Percentiles rank a stretch among this genome's conserved stretches.
Evolutionary conservation across 139 green algal genomes (phyloP).

Genomic region (Pleodorina starrii): DNA sequence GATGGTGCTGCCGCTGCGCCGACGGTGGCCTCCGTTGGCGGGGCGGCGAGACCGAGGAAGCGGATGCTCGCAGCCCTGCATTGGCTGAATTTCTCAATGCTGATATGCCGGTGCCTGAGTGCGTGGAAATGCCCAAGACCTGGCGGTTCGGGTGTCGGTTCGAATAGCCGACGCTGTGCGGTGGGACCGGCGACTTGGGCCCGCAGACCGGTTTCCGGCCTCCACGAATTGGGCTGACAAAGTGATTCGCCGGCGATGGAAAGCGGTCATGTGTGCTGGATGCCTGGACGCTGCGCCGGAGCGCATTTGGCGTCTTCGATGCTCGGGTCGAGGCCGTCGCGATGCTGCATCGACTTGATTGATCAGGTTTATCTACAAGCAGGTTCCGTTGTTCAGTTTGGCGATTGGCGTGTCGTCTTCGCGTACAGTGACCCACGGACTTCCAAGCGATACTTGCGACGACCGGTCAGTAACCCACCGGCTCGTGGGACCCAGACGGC

Average conservation of each 20-base stretch:
- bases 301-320: not conserved
- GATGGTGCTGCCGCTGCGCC: not conserved
- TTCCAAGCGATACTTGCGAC: too few species aligned
- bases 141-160: not conserved
- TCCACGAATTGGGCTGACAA: not conserved
- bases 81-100: not conserved
- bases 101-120: not conserved
- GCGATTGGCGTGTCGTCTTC: too few species aligned
- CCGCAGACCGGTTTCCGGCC: not conserved
- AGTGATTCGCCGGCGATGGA: not conserved
- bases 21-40: not conserved
- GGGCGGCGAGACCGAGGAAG: not conserved
- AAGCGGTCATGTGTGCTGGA: not conserved
- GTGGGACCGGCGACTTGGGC: not conserved
- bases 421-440: too few species aligned
- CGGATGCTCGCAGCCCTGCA: not conserved
- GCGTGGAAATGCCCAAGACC: not conserved
- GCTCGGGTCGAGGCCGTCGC: not conserved
- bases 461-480: too few species aligned
- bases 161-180: not conserved
- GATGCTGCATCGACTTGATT: not conserved
- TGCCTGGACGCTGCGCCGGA: not conserved
- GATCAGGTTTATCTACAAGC: not conserved
- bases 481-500: not conserved
- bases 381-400: too few species aligned